phyloP scores from a whole-genome alignment of 352 stramenopile species.

The Pythium dissimile region DNA sequence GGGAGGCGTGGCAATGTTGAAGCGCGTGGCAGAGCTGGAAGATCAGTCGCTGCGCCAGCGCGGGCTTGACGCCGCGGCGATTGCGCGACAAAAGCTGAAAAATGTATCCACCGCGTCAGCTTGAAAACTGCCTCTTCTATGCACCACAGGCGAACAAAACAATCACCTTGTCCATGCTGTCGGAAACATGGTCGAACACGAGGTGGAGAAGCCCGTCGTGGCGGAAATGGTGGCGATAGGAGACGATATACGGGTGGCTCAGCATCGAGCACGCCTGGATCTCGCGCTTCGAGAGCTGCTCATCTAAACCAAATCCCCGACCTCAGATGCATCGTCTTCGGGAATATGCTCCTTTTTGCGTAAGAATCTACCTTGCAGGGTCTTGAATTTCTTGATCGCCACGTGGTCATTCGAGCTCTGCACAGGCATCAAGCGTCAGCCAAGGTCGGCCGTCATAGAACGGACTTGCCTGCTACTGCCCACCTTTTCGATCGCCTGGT shows the following conservation, averaged over 20 bases:
- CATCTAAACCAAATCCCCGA: no score
- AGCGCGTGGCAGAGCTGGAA: slow-evolving; percentile 77
- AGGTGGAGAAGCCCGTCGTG: slow-evolving; percentile 72
- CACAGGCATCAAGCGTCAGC: neutral
- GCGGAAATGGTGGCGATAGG: slow-evolving; percentile 76
- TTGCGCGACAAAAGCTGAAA: slow-evolving; percentile 51
- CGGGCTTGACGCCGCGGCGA: slow-evolving; percentile 54
- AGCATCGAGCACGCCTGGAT: slow-evolving; percentile 84
- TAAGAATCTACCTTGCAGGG: slow-evolving; percentile 46
- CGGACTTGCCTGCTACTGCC: neutral
- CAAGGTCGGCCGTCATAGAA: neutral
- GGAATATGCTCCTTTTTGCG: no score
- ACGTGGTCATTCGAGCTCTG: slow-evolving; percentile 56
- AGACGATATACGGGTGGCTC: slow-evolving; percentile 77
- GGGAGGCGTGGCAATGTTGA: slow-evolving; percentile 73
- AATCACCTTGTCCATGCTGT: slow-evolving; percentile 64
- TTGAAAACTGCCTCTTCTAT: neutral
- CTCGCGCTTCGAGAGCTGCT: slow-evolving; percentile 74
- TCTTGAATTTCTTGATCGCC: slow-evolving; percentile 86
- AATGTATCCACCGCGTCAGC: neutral
- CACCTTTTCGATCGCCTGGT: slow-evolving; percentile 78
- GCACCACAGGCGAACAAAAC: neutral
- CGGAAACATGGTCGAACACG: slow-evolving; percentile 75
- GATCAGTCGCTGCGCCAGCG: slow-evolving; percentile 40
- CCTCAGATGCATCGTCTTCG: no score